phyloP scores from a whole-genome alignment of 192 early-diverging fungal genomes.

The Mortierella hygrophila region DNA sequence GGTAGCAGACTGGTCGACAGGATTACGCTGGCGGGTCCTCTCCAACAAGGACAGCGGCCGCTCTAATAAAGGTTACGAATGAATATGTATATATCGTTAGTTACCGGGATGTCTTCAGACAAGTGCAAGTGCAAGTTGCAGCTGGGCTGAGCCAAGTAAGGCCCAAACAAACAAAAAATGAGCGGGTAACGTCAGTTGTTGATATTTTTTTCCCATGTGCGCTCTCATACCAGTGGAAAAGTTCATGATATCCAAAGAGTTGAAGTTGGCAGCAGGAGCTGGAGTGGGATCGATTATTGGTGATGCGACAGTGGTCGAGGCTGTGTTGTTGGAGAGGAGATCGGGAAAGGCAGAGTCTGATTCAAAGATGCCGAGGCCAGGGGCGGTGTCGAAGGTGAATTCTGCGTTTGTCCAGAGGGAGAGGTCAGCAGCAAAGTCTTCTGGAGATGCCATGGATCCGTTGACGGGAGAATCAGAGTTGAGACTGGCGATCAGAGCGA shows the following conservation, averaged over 20 bases:
- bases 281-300: neutral
- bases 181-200: neutral
- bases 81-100: neutral
- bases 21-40: conserved; percentile 51
- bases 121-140: neutral
- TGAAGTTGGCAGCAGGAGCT: neutral
- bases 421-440: conserved; percentile 75
- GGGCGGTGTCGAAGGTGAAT: conserved; percentile 73
- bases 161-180: neutral
- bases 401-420: conserved; percentile 78
- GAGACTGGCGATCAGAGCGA: conserved; percentile 41
- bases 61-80: neutral
- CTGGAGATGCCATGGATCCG: conserved; percentile 62
- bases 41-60: conserved; percentile 42
- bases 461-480: conserved; percentile 67
- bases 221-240: neutral
- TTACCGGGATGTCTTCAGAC: neutral
- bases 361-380: conserved; percentile 64
- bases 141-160: neutral
- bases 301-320: neutral
- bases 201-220: neutral
- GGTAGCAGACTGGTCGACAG: conserved; percentile 10
- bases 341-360: conserved; percentile 49
- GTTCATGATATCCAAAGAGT: conserved; percentile 6
- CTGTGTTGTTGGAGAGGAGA: conserved; percentile 15